phyloP scores from a whole-genome alignment of 306 rosid genomes.

The Dryas octopetala region DNA sequence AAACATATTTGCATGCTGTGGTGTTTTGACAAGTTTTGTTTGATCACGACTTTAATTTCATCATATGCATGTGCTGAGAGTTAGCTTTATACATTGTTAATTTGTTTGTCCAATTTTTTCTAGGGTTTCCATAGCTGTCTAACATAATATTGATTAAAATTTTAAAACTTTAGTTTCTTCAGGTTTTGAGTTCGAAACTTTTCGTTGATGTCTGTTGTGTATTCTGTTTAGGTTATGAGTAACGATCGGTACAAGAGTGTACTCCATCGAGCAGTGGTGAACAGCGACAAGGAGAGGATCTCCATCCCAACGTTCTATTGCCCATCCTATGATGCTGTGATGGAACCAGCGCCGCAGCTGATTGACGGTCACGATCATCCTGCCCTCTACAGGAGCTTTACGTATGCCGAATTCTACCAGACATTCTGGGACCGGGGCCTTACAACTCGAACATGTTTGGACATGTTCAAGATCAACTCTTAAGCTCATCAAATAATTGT shows the following conservation, averaged over 20 bases:
- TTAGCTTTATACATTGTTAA: too few species aligned
- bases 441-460: constrained; percentile 9
- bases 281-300: constrained; percentile 25
- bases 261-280: constrained; percentile 35
- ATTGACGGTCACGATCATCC: background rate
- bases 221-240: constrained; percentile 11
- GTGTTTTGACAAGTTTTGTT: background rate
- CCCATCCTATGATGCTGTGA: constrained; percentile 28
- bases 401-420: constrained; percentile 24
- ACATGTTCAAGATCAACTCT: constrained; percentile 14
- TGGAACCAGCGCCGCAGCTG: constrained; percentile 20
- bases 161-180: too few species aligned
- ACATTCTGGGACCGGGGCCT: constrained; percentile 30
- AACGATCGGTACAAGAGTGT: constrained; percentile 34
- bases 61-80: too few species aligned
- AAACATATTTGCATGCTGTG: background rate
- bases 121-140: too few species aligned
- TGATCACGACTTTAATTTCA: too few species aligned
- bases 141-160: too few species aligned
- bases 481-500: background rate
- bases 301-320: constrained; percentile 38
- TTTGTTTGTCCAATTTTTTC: too few species aligned
- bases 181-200: too few species aligned
- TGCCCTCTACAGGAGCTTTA: constrained; percentile 12
- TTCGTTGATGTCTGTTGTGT: too few species aligned